Conservation (phyloP, 352 stramenopile species). For the Phytopythium sindhum region DNA sequence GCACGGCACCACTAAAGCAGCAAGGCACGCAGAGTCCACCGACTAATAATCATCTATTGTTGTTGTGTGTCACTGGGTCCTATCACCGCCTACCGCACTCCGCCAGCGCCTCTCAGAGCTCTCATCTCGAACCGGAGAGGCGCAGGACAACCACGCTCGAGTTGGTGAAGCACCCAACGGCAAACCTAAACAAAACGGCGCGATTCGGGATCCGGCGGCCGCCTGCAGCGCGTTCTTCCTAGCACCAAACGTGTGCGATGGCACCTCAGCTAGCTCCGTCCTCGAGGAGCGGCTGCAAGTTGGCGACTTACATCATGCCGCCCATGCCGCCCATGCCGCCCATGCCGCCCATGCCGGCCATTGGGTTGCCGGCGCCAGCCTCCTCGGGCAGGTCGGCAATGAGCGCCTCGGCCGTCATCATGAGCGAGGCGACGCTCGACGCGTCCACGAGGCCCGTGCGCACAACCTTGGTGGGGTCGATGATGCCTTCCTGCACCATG, state of each 20-base stretch:
- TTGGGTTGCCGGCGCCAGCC: constrained; percentile 54
- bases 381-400: constrained; percentile 96
- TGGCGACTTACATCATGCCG: constrained; percentile 70
- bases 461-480: constrained; percentile 98
- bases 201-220: neutral
- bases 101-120: neutral
- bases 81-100: neutral
- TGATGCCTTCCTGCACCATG: constrained; percentile 98
- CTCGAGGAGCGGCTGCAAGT: neutral
- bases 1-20: too few species aligned
- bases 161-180: neutral
- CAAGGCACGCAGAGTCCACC: too few species aligned
- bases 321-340: constrained; percentile 77
- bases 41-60: constrained; percentile 1
- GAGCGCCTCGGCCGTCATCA: constrained; percentile 99
- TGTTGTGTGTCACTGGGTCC: neutral
- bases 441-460: constrained; percentile 98
- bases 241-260: neutral
- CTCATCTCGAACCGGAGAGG: neutral
- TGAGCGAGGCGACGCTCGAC: constrained; percentile 97
- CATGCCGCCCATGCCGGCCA: constrained; percentile 83
- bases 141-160: neutral
- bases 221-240: neutral
- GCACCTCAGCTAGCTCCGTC: neutral
- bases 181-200: constrained; percentile 7